Evolutionary conservation across 2,329 filamentous ascomycete species (phyloP).

Genomic region (Cladorrhinum sp.): DNA sequence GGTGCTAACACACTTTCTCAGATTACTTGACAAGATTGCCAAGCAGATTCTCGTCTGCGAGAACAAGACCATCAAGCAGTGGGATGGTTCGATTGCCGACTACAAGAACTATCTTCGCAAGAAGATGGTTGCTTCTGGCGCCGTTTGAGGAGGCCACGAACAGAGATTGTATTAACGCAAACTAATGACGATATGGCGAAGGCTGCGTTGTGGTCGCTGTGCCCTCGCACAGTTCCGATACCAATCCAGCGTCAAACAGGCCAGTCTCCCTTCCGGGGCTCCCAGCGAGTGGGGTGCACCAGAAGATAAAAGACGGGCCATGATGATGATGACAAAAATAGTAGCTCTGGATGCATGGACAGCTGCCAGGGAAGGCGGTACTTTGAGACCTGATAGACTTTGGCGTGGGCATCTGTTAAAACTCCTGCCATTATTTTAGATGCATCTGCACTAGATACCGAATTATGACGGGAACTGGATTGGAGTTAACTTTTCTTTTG

Average conservation of each 20-base stretch:
- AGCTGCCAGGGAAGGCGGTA: slow-evolving; percentile 5
- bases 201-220: background rate
- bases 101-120: slow-evolving; percentile 99
- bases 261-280: background rate
- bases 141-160: slow-evolving; percentile 61
- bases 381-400: slow-evolving; percentile 20
- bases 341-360: slow-evolving; percentile 1
- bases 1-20: slow-evolving; percentile 34
- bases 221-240: background rate
- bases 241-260: background rate
- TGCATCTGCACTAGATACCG: slow-evolving; percentile 8
- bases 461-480: slow-evolving; percentile 10
- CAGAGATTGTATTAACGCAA: slow-evolving; percentile 4
- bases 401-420: slow-evolving; percentile 2
- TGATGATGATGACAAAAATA: background rate
- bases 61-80: slow-evolving; percentile 87
- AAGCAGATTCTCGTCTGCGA: slow-evolving; percentile 99
- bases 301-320: background rate
- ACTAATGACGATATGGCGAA: slow-evolving; percentile 1
- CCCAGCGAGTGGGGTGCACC: background rate
- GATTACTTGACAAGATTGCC: slow-evolving; percentile 97
- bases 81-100: slow-evolving; percentile 84
- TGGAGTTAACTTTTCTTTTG: background rate
- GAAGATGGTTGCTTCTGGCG: slow-evolving; percentile 92
- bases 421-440: slow-evolving; percentile 13